Conservation (phyloP, 1,284 basidiomycete genomes). For the Macrocystidia cucumis region DNA sequence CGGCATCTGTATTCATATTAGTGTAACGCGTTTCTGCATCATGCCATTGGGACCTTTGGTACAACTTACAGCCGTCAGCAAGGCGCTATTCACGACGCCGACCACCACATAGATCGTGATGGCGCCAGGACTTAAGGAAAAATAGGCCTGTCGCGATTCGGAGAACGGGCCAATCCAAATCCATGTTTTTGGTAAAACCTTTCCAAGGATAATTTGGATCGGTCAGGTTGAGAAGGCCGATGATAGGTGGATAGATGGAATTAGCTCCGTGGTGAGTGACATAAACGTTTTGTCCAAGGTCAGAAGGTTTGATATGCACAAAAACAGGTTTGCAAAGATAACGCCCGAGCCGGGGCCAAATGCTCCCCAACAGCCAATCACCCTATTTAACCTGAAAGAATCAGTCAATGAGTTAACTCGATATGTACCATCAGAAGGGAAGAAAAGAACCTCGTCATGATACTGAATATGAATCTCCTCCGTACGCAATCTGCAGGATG, state of each 20-base stretch:
- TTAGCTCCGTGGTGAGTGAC: conserved; percentile 38
- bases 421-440: not conserved
- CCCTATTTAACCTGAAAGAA: conserved; percentile 41
- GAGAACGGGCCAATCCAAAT: conserved; percentile 25
- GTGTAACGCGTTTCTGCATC: too few species aligned
- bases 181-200: conserved; percentile 38
- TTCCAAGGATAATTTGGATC: conserved; percentile 27
- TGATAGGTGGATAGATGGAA: conserved; percentile 29
- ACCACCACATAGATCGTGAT: too few species aligned
- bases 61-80: too few species aligned
- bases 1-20: too few species aligned
- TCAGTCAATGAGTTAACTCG: conserved; percentile 1
- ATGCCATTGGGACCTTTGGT: too few species aligned
- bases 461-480: conserved; percentile 53
- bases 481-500: conserved; percentile 41
- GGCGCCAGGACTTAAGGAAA: too few species aligned
- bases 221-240: conserved; percentile 43
- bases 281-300: conserved; percentile 39
- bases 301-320: conserved; percentile 16
- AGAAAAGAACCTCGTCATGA: conserved; percentile 24
- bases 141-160: too few species aligned
- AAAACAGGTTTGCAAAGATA: too few species aligned
- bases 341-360: conserved; percentile 49
- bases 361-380: conserved; percentile 55
- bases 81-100: too few species aligned